A percentile compares a stretch with the other conserved stretches of the same genome.
Conservation (phyloP, 1,284 basidiomycete species). For the Marasmius oreades region DNA sequence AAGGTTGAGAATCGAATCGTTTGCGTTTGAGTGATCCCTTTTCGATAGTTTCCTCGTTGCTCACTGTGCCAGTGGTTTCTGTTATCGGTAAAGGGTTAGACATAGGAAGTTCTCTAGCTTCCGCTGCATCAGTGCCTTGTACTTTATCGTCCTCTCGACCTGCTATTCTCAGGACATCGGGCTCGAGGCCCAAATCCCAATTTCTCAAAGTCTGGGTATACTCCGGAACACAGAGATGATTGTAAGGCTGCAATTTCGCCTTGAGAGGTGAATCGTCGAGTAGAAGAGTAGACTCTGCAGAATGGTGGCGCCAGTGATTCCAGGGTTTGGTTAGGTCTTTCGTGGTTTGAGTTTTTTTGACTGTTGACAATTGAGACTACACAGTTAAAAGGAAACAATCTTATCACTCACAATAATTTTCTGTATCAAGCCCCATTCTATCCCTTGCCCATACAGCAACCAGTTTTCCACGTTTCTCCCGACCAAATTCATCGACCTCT, state of each 20-base stretch:
- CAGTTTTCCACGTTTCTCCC: slow-evolving; percentile 22
- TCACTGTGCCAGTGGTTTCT: not conserved
- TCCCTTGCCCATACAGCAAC: slow-evolving; percentile 63
- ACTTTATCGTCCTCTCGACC: not conserved
- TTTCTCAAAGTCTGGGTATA: slow-evolving; percentile 38
- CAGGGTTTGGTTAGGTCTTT: slow-evolving; percentile 69
- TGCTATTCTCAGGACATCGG: not conserved
- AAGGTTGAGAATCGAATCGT: slow-evolving; percentile 2
- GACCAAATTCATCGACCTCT: not conserved
- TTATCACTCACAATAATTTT: slow-evolving; percentile 46
- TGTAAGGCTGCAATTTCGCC: slow-evolving; percentile 64
- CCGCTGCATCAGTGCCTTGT: not conserved
- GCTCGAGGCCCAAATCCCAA: slow-evolving; percentile 31
- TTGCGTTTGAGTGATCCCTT: not conserved
- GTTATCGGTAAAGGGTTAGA: not conserved
- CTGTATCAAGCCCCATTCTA: slow-evolving; percentile 48
- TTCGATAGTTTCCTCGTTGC: not conserved
- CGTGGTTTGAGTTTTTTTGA: slow-evolving; percentile 49
- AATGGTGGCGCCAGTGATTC: slow-evolving; percentile 38
- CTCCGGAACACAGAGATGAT: slow-evolving; percentile 58
- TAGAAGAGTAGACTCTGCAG: slow-evolving; percentile 56
- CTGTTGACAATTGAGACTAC: slow-evolving; percentile 20
- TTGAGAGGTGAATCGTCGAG: slow-evolving; percentile 70
- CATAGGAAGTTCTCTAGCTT: not conserved
- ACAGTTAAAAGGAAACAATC: not conserved